Evolutionary conservation across 139 green algal species (phyloP), one percentile per base, ranked within the genome.

Genomic region (Asterochloris erici): DNA sequence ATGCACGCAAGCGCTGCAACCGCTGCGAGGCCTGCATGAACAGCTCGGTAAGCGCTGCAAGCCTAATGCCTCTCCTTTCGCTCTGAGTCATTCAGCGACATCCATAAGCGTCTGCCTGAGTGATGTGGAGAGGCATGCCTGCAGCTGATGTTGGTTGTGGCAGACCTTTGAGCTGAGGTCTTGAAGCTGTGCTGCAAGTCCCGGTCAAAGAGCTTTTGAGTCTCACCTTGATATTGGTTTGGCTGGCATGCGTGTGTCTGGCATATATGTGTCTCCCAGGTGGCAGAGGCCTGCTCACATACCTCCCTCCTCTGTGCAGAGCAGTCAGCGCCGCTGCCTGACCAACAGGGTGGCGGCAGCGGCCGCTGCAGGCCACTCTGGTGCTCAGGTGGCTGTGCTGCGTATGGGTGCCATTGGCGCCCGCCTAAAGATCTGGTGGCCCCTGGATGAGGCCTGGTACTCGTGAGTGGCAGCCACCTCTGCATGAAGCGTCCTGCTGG

Each of bases 261-360:
- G 4, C 38, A 54, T 6, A 54, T 54, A 54, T 54, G 6, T 54
- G 38, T 54, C 38, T 54, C 38, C 38, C 38, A 54, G 2, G 38
- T 54, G 38, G 38, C 38, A 54, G 38, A 54, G 38, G 38, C 38
- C 38, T 10, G 38, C 38, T 54, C 38, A 54, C 38, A 54, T 54
- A 6, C 38, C 6, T 54, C 4, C 38, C 38, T 6, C 38, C 2
- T 54, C 38, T 54, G n/a, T 73, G 69, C 78, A 81, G 84, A 83
- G 82, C 26, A 68, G 69, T 64, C 79, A 83, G 75, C 83, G 90
- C 12, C 85, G 93, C 63, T 97, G 93, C 86, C 87, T 96, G 82
- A 82, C 89, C 62, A 88, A 94, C 76, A 89, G 93, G 66, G 91
- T 91, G 61, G 88, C 85, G 15, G 92, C 93, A 14, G 92, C 92